Evolutionary conservation across 2,329 filamentous ascomycete species (phyloP).

Genomic region (Claviceps paspali): DNA sequence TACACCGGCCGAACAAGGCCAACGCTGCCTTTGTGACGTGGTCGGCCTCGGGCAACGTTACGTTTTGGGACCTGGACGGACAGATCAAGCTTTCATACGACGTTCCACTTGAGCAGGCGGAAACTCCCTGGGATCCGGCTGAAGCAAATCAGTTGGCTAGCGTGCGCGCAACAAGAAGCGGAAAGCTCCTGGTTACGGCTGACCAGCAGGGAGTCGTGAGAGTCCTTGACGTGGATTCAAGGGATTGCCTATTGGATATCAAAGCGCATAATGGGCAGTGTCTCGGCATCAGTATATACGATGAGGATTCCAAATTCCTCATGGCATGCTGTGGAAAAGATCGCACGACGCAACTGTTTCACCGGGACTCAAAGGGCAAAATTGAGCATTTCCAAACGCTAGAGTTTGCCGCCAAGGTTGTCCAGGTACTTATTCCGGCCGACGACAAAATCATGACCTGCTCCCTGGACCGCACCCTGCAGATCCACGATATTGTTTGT

Average conservation of each 20-base stretch:
- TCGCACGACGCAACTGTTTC: slow-evolving; percentile 85
- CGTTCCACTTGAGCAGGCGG: slow-evolving; percentile 52
- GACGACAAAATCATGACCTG: slow-evolving; percentile 68
- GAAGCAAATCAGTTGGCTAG: slow-evolving; percentile 43
- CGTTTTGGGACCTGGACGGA: slow-evolving; percentile 71
- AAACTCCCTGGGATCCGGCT: slow-evolving; percentile 34
- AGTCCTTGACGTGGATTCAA: slow-evolving; percentile 47
- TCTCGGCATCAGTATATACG: slow-evolving; percentile 61
- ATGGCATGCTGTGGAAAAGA: slow-evolving; percentile 78
- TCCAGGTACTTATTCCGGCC: slow-evolving; percentile 56
- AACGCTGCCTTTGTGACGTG: slow-evolving; percentile 75
- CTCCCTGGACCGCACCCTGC: slow-evolving; percentile 74
- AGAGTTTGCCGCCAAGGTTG: slow-evolving; percentile 81
- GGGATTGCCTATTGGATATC: slow-evolving; percentile 49
- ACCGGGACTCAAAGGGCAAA: slow-evolving; percentile 34
- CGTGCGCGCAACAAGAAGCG: slow-evolving; percentile 43
- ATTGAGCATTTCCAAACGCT: slow-evolving; percentile 82
- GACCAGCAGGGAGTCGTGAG: slow-evolving; percentile 76
- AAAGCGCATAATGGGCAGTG: slow-evolving; percentile 82
- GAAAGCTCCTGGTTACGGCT: slow-evolving; percentile 59
- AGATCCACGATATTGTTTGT: slow-evolving; percentile 63
- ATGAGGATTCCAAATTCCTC: slow-evolving; percentile 44
- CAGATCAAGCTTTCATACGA: slow-evolving; percentile 47
- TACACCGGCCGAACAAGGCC: slow-evolving; percentile 43
- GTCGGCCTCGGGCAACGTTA: slow-evolving; percentile 65